Conservation (phyloP, 768 basidiomycete species). For the Termitomyces eurrhizus region DNA sequence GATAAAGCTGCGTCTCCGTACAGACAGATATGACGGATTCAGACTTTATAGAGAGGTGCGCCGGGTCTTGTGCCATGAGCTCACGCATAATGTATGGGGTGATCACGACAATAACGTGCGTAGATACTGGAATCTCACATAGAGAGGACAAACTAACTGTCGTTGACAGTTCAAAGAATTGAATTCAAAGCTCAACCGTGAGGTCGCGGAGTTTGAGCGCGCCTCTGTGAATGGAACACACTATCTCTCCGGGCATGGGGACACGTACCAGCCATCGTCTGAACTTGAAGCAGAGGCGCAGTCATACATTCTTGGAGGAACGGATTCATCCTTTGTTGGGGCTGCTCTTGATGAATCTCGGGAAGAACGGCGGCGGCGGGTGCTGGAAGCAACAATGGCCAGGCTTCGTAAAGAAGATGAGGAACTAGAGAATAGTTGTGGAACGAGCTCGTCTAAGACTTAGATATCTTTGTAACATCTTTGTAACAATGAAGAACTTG, state of each 20-base stretch:
- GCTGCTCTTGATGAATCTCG: slow-evolving; percentile 34
- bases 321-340: slow-evolving; percentile 10
- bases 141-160: background rate
- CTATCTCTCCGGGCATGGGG: slow-evolving; percentile 36
- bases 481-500: background rate
- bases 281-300: slow-evolving; percentile 55
- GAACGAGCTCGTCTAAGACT: slow-evolving; percentile 34
- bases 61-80: slow-evolving; percentile 71
- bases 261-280: slow-evolving; percentile 49
- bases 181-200: slow-evolving; percentile 69
- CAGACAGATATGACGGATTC: slow-evolving; percentile 71
- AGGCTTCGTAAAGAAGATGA: slow-evolving; percentile 64
- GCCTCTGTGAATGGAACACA: slow-evolving; percentile 51
- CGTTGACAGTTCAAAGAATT: slow-evolving; percentile 62
- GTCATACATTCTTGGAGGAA: slow-evolving; percentile 48
- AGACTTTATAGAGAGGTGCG: slow-evolving; percentile 60
- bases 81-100: slow-evolving; percentile 71
- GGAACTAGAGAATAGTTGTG: slow-evolving; percentile 69
- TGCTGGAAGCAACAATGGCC: slow-evolving; percentile 58
- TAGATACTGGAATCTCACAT: slow-evolving; percentile 5
- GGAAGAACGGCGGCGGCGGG: slow-evolving; percentile 53
- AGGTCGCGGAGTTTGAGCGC: slow-evolving; percentile 67
- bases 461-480: background rate
- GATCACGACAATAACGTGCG: slow-evolving; percentile 72
- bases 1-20: slow-evolving; percentile 68